A percentile compares a stretch with the other conserved stretches of the same genome.
phyloP scores from a whole-genome alignment of 2,329 filamentous ascomycete genomes.

The Pseudopyricularia javanii region DNA sequence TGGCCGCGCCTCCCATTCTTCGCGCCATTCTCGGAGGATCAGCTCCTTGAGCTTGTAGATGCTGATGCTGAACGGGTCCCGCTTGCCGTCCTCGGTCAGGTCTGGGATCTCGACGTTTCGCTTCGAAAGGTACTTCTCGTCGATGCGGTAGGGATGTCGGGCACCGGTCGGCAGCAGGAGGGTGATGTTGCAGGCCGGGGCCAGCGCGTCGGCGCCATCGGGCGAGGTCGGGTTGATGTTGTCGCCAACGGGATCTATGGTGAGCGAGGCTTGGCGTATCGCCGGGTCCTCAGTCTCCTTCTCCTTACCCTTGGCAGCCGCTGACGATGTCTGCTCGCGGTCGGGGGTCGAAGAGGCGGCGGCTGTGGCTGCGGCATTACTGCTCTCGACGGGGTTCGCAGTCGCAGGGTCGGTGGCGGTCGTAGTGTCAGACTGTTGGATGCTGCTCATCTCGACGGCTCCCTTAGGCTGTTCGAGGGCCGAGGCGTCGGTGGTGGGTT shows the following conservation, averaged over 20 bases:
- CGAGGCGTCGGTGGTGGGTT: neutral
- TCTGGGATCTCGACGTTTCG: slow-evolving; percentile 67
- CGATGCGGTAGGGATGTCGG: slow-evolving; percentile 80
- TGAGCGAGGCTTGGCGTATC: slow-evolving; percentile 13
- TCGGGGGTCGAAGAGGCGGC: neutral
- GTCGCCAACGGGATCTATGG: slow-evolving; percentile 5
- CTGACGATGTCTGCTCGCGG: slow-evolving; percentile 2
- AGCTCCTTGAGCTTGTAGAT: slow-evolving; percentile 91
- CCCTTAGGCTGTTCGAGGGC: neutral
- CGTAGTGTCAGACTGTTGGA: neutral
- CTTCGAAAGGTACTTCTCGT: slow-evolving; percentile 73
- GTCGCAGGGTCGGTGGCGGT: neutral
- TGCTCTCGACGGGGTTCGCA: neutral
- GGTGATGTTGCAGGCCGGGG: slow-evolving; percentile 57
- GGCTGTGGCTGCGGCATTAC: neutral
- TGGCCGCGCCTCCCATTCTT: slow-evolving; percentile 81
- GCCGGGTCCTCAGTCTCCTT: slow-evolving; percentile 13
- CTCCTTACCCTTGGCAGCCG: slow-evolving; percentile 20
- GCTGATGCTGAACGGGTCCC: slow-evolving; percentile 79
- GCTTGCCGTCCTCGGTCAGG: slow-evolving; percentile 40
- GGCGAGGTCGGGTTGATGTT: neutral
- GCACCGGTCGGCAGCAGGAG: slow-evolving; percentile 71
- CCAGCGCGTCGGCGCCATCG: neutral
- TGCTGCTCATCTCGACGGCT: neutral
- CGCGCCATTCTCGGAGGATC: slow-evolving; percentile 85